Percentiles rank a stretch among this genome's conserved stretches.
Conservation (phyloP, 2,329 filamentous ascomycete genomes). For the Thielaviopsis cerberus region DNA sequence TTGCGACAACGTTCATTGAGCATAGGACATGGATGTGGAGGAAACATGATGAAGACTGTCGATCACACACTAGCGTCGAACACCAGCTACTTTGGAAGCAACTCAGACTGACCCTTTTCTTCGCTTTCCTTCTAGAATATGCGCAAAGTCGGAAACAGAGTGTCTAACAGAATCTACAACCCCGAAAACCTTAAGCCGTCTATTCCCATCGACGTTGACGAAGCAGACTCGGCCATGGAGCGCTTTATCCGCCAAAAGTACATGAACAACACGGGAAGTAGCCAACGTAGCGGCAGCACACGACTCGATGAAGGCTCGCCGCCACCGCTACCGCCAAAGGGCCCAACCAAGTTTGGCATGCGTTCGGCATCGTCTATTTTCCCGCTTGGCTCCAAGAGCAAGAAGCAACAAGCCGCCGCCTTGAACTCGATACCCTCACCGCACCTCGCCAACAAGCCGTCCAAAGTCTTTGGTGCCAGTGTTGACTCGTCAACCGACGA, state of each 20-base stretch:
- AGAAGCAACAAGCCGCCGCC: slow-evolving; percentile 28
- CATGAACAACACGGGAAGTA: slow-evolving; percentile 32
- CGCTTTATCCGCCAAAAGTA: slow-evolving; percentile 92
- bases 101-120: background rate
- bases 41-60: background rate
- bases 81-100: no score
- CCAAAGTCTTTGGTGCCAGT: slow-evolving; percentile 50
- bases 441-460: slow-evolving; percentile 41
- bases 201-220: slow-evolving; percentile 76
- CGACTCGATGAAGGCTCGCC: slow-evolving; percentile 35
- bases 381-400: slow-evolving; percentile 41
- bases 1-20: background rate
- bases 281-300: slow-evolving; percentile 21
- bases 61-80: background rate
- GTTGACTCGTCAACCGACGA: slow-evolving; percentile 35
- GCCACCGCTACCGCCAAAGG: slow-evolving; percentile 43
- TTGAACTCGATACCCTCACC: slow-evolving; percentile 16
- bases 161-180: slow-evolving; percentile 80
- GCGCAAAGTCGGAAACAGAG: slow-evolving; percentile 73
- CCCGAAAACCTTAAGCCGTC: slow-evolving; percentile 65
- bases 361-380: slow-evolving; percentile 49
- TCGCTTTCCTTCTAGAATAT: slow-evolving; percentile 46
- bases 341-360: slow-evolving; percentile 42
- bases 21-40: background rate
- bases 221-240: slow-evolving; percentile 87